Evolutionary conservation across 345 rosid genomes (phyloP).

Genomic region (Rhodomyrtus tomentosa): DNA sequence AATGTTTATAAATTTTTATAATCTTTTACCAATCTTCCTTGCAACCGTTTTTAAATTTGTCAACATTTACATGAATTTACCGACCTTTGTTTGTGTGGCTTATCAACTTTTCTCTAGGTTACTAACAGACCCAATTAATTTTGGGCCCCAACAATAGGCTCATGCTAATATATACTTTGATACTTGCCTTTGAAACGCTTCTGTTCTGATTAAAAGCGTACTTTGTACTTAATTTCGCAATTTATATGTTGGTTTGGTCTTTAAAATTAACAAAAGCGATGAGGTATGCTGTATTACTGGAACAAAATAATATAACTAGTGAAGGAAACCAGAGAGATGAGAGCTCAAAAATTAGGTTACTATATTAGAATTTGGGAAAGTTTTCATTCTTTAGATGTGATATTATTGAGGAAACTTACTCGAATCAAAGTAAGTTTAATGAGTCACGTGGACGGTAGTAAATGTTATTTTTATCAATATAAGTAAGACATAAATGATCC

Average conservation of each 20-base stretch:
- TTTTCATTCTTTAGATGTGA: neutral
- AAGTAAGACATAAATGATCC: neutral
- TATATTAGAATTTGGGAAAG: neutral
- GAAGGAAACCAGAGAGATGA: neutral
- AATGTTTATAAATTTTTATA: neutral
- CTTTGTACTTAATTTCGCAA: neutral
- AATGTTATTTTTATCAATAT: neutral
- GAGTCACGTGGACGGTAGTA: neutral
- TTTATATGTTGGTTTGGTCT: neutral
- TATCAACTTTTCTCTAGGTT: neutral
- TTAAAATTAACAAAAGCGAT: neutral
- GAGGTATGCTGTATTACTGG: neutral
- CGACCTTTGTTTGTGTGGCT: neutral
- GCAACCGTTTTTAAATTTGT: neutral
- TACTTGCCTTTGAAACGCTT: neutral
- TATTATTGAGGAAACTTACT: neutral
- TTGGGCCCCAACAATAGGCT: neutral
- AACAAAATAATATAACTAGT: neutral
- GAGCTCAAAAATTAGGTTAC: neutral
- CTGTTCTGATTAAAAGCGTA: neutral
- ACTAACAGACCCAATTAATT: neutral
- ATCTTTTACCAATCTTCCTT: neutral
- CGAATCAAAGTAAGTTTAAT: neutral
- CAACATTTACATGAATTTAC: neutral
- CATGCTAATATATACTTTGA: neutral